Evolutionary conservation across 768 basidiomycete genomes (phyloP).

Genomic region (Rhodotorula toruloides): DNA sequence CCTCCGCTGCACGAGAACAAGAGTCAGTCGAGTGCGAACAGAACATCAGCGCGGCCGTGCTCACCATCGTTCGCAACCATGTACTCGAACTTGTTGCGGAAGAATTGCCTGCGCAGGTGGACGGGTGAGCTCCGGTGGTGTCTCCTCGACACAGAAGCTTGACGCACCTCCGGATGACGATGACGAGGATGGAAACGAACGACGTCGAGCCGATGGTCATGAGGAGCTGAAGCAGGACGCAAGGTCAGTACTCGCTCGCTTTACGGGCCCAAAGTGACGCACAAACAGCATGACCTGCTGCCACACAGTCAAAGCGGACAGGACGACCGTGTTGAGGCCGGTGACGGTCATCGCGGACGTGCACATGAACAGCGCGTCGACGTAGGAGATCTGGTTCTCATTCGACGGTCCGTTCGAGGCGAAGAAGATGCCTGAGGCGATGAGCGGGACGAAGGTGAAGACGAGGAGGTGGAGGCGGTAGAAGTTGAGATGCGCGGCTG

Average conservation of each 20-base stretch:
- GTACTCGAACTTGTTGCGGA: constrained; percentile 60
- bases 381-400: constrained; percentile 61
- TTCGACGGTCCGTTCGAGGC: constrained; percentile 62
- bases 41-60: no score
- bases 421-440: constrained; percentile 74
- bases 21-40: neutral
- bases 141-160: neutral
- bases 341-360: constrained; percentile 74
- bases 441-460: constrained; percentile 64
- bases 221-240: neutral
- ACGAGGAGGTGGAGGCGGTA: constrained; percentile 52
- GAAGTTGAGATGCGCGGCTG: constrained; percentile 55
- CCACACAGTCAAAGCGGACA: constrained; percentile 42
- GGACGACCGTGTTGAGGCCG: constrained; percentile 42
- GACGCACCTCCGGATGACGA: constrained; percentile 64
- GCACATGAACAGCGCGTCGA: constrained; percentile 72
- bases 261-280: neutral
- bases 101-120: constrained; percentile 56
- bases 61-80: constrained; percentile 25
- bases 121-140: neutral
- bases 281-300: constrained; percentile 53
- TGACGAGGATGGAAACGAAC: constrained; percentile 74
- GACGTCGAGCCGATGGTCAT: constrained; percentile 52
- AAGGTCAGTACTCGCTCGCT: neutral
- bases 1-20: constrained; percentile 6